Evolutionary conservation across 148 eudicot genomes (phyloP).

Genomic region (Cornus florida): DNA sequence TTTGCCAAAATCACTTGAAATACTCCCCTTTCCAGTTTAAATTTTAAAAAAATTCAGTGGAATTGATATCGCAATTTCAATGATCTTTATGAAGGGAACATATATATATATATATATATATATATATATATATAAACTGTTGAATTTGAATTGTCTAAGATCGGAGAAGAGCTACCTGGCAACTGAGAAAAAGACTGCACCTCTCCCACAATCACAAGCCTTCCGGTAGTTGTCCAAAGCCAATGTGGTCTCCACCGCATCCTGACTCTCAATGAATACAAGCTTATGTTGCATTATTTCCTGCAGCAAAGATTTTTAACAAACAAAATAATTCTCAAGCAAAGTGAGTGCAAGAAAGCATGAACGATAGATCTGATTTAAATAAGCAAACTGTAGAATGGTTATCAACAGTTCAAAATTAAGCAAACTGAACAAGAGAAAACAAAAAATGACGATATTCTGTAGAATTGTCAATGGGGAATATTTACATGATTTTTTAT

Average conservation of each 20-base stretch:
- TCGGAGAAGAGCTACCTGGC: constrained; percentile 62
- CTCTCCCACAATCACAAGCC: constrained; percentile 99
- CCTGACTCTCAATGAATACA: constrained; percentile 97
- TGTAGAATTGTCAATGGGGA: too few relatives aligned
- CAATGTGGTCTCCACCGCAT: constrained; percentile 97
- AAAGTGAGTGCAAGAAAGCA: neutral
- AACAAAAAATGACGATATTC: too few relatives aligned
- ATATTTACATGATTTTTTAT: too few relatives aligned
- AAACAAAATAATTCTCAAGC: neutral
- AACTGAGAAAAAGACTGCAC: constrained; percentile 96
- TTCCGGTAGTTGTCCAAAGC: constrained; percentile 93
- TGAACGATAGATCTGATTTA: too few relatives aligned
- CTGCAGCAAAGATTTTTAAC: constrained; percentile 34
- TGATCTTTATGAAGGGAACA: neutral
- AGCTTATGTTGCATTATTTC: constrained; percentile 99
- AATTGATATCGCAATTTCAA: neutral
- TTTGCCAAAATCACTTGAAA: neutral
- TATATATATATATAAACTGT: too few relatives aligned
- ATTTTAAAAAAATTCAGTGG: neutral
- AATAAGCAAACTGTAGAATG: too few relatives aligned
- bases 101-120: too few relatives aligned
- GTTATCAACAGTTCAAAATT: too few relatives aligned
- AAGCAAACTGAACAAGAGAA: neutral
- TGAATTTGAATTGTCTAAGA: neutral
- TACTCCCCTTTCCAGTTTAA: neutral